Percentiles rank a stretch among this genome's conserved stretches.
These are phyloP conservation scores for Vanrija humicola DNA, from an alignment of 1,284 basidiomycete genomes.

Conservation along the genomic window DNA sequence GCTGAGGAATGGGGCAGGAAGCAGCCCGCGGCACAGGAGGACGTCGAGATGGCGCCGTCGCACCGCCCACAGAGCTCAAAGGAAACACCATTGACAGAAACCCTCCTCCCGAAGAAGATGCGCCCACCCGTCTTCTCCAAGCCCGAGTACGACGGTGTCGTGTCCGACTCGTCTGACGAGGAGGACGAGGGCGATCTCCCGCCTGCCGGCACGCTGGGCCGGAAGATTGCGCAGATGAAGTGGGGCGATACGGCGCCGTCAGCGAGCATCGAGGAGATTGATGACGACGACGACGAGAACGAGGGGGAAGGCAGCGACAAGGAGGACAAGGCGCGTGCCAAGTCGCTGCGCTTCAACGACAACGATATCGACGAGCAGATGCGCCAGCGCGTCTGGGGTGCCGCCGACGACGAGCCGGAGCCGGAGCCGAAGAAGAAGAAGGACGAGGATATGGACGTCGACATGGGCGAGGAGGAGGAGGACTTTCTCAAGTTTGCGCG, in stretches of 20 bases:
- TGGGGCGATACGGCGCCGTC: slow-evolving; percentile 22
- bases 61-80: neutral
- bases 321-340: slow-evolving; percentile 14
- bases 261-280: slow-evolving; percentile 37
- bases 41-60: slow-evolving; percentile 1
- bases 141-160: slow-evolving; percentile 69
- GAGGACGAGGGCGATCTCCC: slow-evolving; percentile 51
- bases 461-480: slow-evolving; percentile 83
- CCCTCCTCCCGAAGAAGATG: slow-evolving; percentile 49
- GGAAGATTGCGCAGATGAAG: slow-evolving; percentile 37
- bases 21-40: neutral
- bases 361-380: slow-evolving; percentile 74
- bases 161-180: slow-evolving; percentile 72
- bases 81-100: slow-evolving; percentile 4
- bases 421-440: slow-evolving; percentile 50
- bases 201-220: slow-evolving; percentile 31
- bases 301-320: slow-evolving; percentile 22
- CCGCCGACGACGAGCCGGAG: slow-evolving; percentile 42
- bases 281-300: slow-evolving; percentile 13
- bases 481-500: slow-evolving; percentile 90
- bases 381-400: slow-evolving; percentile 80
- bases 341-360: slow-evolving; percentile 54
- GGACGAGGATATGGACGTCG: slow-evolving; percentile 70
- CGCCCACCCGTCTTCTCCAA: slow-evolving; percentile 72
- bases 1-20: slow-evolving; percentile 50